Conservation (phyloP, 2,329 filamentous ascomycete genomes). For the Colletotrichum tropicicola region DNA sequence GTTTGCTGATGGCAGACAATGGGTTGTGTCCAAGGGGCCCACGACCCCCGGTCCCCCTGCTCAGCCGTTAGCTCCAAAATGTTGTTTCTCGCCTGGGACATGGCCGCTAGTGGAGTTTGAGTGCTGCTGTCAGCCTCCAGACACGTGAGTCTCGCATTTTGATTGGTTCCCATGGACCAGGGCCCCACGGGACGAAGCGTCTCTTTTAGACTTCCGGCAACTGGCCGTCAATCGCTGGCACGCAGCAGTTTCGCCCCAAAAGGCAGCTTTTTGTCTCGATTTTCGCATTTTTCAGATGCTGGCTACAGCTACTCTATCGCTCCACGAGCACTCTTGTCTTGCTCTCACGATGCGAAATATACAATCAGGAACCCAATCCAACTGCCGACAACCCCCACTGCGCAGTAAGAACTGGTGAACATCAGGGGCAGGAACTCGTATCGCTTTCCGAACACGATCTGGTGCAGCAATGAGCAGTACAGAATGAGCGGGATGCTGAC, state of each 20-base stretch:
- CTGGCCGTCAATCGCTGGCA: conserved; percentile 22
- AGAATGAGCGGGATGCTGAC: conserved; percentile 88
- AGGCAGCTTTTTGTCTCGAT: neutral
- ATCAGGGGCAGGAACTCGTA: conserved; percentile 95
- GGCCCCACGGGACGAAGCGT: conserved; percentile 26
- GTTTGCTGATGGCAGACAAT: conserved; percentile 23
- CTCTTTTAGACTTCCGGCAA: conserved; percentile 24
- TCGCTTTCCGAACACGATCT: conserved; percentile 80
- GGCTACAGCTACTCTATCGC: neutral
- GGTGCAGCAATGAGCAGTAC: conserved; percentile 88
- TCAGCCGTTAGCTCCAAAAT: conserved; percentile 31
- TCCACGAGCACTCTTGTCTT: too few species aligned
- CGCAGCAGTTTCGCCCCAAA: conserved; percentile 9
- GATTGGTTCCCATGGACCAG: conserved; percentile 7
- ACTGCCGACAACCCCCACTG: conserved; percentile 93
- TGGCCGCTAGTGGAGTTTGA: conserved; percentile 17
- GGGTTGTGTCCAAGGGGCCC: conserved; percentile 30
- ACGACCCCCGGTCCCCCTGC: conserved; percentile 30
- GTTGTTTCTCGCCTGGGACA: conserved; percentile 21
- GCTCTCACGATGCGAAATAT: conserved; percentile 72
- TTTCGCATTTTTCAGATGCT: neutral
- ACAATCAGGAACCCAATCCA: conserved; percentile 96
- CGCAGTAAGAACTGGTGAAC: conserved; percentile 96
- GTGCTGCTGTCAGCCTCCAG: conserved; percentile 31
- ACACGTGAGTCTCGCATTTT: conserved; percentile 20